Conservation (phyloP, 257 asterid genomes). For the Voacanga thouarsii region DNA sequence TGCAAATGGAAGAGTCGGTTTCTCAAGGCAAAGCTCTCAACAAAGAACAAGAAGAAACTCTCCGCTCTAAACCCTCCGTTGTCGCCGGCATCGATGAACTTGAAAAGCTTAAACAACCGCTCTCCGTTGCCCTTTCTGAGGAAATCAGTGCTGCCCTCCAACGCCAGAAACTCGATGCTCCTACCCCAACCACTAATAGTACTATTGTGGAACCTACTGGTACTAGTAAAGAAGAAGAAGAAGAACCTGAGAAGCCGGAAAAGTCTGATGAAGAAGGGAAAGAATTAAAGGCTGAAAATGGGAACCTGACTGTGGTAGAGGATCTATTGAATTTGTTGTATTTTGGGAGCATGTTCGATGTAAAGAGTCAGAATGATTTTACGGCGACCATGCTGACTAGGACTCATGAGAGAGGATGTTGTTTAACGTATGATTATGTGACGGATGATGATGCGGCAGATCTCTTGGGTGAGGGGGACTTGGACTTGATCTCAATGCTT, state of each 20-base stretch:
- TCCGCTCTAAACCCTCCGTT: slow-evolving; percentile 59
- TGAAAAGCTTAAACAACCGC: slow-evolving; percentile 67
- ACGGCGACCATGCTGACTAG: slow-evolving; percentile 50
- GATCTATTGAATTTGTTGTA: slow-evolving; percentile 70
- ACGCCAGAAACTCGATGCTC: slow-evolving; percentile 1
- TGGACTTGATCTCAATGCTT: slow-evolving; percentile 70
- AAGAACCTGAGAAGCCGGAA: slow-evolving; percentile 4
- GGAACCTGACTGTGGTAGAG: slow-evolving; percentile 23
- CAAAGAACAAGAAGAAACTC: slow-evolving; percentile 80
- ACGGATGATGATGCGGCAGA: slow-evolving; percentile 73
- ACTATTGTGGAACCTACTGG: background rate
- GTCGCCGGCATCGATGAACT: slow-evolving; percentile 70
- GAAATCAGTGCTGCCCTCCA: slow-evolving; percentile 47
- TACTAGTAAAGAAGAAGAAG: background rate
- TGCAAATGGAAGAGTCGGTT: slow-evolving; percentile 74
- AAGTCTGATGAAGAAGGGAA: slow-evolving; percentile 23
- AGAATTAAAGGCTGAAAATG: slow-evolving; percentile 15
- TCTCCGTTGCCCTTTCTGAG: slow-evolving; percentile 56
- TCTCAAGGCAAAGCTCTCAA: slow-evolving; percentile 63
- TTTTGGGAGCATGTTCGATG: slow-evolving; percentile 75
- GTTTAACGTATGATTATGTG: slow-evolving; percentile 80
- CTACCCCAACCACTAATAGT: background rate
- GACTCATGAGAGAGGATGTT: slow-evolving; percentile 79
- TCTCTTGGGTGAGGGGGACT: slow-evolving; percentile 63
- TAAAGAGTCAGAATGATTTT: slow-evolving; percentile 42